These are phyloP conservation scores for Gamarada debralockiae DNA, from an alignment of 495 filamentous ascomycete genomes.

Conservation along the genomic window DNA sequence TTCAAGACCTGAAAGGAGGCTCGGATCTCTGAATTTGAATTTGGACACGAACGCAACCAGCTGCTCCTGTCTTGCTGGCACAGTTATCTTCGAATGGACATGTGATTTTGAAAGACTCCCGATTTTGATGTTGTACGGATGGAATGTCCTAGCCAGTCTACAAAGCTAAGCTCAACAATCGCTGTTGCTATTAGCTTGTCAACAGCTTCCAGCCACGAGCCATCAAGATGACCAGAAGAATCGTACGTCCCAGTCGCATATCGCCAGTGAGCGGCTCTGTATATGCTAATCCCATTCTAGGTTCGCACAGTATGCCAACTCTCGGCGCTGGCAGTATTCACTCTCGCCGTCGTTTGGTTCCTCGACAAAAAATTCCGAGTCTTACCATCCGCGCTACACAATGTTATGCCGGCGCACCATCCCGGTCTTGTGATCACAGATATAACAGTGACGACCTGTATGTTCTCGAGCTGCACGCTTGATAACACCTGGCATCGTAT, in stretches of 20 bases:
- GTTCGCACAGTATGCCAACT: conserved; percentile 86
- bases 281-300: conserved; percentile 28
- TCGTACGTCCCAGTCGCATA: conserved; percentile 27
- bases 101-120: background rate
- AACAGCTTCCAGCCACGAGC: background rate
- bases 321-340: conserved; percentile 48
- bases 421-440: conserved; percentile 82
- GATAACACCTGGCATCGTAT: conserved; percentile 77
- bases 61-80: too few species aligned
- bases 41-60: too few species aligned
- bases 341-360: conserved; percentile 61
- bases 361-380: conserved; percentile 80
- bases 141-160: conserved; percentile 1
- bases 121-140: conserved; percentile 4
- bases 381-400: conserved; percentile 76
- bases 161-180: background rate
- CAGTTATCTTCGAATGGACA: background rate
- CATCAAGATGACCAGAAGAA: conserved; percentile 39
- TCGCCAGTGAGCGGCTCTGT: background rate
- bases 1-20: too few species aligned
- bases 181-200: background rate
- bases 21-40: too few species aligned
- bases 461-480: conserved; percentile 75
- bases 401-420: conserved; percentile 77
- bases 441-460: conserved; percentile 75